phyloP scores from a whole-genome alignment of 306 rosid species.

The Quercus alba region DNA sequence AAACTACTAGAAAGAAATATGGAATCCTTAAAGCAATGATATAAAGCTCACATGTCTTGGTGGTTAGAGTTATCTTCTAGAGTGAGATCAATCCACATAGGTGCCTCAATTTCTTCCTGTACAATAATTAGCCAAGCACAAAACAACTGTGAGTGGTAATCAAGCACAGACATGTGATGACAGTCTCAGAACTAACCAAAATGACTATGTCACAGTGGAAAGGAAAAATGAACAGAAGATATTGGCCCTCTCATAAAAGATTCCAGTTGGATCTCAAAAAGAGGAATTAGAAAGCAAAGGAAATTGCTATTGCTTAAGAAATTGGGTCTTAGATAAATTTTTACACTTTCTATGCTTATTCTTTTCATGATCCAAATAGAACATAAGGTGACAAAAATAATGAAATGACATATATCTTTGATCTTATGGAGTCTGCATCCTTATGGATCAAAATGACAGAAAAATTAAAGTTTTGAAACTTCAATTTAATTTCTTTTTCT shows the following conservation, averaged over 20 bases:
- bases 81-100: slow-evolving; percentile 78
- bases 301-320: neutral
- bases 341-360: neutral
- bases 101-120: slow-evolving; percentile 81
- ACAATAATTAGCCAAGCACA: slow-evolving; percentile 21
- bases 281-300: neutral
- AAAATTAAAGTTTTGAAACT: neutral
- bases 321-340: neutral
- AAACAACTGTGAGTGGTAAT: neutral
- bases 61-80: slow-evolving; percentile 38
- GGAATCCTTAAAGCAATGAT: neutral
- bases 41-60: slow-evolving; percentile 49
- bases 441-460: neutral
- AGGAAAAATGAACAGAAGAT: neutral
- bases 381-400: neutral
- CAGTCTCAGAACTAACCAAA: slow-evolving; percentile 2
- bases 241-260: slow-evolving; percentile 2
- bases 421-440: neutral
- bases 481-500: neutral
- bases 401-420: neutral
- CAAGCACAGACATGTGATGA: neutral
- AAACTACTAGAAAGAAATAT: neutral
- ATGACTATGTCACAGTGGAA: neutral
- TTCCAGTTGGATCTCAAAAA: neutral
- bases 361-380: neutral